phyloP scores from a whole-genome alignment of 257 asterid genomes.

The Gardenia jasminoides region DNA sequence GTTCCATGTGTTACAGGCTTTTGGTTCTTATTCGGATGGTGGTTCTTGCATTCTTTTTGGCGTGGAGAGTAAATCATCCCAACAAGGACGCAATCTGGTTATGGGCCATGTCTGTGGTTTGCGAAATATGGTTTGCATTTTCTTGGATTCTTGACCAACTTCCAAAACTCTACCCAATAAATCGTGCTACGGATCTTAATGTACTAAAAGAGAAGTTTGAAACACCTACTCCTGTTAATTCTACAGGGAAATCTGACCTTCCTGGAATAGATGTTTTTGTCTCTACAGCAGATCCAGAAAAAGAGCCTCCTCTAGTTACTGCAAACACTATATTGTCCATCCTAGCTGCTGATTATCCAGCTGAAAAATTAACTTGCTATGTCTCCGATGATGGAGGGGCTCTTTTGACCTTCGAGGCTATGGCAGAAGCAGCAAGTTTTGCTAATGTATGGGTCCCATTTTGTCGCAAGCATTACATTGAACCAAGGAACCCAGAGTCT shows the following conservation, averaged over 20 bases:
- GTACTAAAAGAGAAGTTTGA: conserved; percentile 77
- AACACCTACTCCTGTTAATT: conserved; percentile 56
- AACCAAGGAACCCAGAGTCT: conserved; percentile 77
- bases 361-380: conserved; percentile 74
- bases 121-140: conserved; percentile 84
- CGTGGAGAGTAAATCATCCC: conserved; percentile 65
- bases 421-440: conserved; percentile 93
- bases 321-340: conserved; percentile 78
- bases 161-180: conserved; percentile 65
- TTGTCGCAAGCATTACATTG: conserved; percentile 66
- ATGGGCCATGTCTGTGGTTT: conserved; percentile 70
- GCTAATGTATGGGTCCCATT: conserved; percentile 85
- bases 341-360: conserved; percentile 76
- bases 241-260: conserved; percentile 73
- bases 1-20: conserved; percentile 39
- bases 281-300: conserved; percentile 85
- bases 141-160: conserved; percentile 88
- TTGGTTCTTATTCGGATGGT: conserved; percentile 59
- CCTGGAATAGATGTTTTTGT: conserved; percentile 73
- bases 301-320: conserved; percentile 83
- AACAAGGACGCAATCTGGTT: conserved; percentile 78
- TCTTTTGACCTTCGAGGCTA: conserved; percentile 78
- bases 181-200: conserved; percentile 71
- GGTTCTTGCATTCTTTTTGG: conserved; percentile 58
- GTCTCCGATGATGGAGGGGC: conserved; percentile 88